phyloP scores from a whole-genome alignment of 2,329 filamentous ascomycete genomes.

The Microdochium bolleyi region DNA sequence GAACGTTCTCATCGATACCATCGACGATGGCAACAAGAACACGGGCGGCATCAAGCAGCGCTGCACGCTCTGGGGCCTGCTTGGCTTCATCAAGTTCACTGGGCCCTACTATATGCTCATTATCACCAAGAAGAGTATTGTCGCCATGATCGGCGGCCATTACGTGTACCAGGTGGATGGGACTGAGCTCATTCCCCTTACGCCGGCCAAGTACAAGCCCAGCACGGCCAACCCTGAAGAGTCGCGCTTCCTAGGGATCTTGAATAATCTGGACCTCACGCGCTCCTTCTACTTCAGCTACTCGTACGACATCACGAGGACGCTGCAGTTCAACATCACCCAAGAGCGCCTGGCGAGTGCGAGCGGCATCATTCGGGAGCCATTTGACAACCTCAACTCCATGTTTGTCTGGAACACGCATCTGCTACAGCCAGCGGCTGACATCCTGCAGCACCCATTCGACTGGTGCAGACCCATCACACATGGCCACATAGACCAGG shows the following conservation, averaged over 20 bases:
- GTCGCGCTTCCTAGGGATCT: constrained; percentile 76
- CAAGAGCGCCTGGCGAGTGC: constrained; percentile 66
- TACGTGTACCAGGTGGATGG: constrained; percentile 93
- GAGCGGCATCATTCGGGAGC: constrained; percentile 51
- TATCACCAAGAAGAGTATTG: constrained; percentile 91
- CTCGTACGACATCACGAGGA: constrained; percentile 90
- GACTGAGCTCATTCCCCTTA: constrained; percentile 84
- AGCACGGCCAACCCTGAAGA: constrained; percentile 64
- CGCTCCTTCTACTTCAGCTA: constrained; percentile 98
- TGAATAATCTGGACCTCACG: constrained; percentile 85
- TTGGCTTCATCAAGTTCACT: constrained; percentile 95
- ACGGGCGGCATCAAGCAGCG: constrained; percentile 85
- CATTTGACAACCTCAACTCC: constrained; percentile 65
- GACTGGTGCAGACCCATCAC: constrained; percentile 97
- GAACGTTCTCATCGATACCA: constrained; percentile 84
- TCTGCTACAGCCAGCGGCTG: constrained; percentile 67
- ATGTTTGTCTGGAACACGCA: constrained; percentile 99
- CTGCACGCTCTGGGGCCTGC: constrained; percentile 84
- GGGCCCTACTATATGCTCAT: constrained; percentile 95
- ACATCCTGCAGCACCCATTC: constrained; percentile 68
- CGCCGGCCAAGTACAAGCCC: constrained; percentile 66
- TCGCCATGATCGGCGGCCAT: constrained; percentile 92
- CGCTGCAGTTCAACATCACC: constrained; percentile 85
- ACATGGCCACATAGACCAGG: constrained; percentile 93
- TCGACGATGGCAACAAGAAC: constrained; percentile 88